These are phyloP conservation scores for Apiotrichum porosum DNA, from an alignment of 1,284 basidiomycete genomes.

Conservation along the genomic window DNA sequence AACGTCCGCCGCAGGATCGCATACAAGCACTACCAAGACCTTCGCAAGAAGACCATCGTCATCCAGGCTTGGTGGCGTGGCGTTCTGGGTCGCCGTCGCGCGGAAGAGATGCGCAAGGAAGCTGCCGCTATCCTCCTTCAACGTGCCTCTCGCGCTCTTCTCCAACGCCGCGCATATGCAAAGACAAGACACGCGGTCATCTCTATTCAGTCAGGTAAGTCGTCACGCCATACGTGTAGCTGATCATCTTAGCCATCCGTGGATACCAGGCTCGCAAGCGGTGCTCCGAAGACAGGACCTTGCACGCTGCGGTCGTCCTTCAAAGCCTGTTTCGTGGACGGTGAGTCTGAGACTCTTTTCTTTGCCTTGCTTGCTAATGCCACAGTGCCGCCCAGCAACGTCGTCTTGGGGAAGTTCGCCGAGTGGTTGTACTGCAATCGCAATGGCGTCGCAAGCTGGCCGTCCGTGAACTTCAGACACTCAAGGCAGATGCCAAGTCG, in stretches of 20 bases:
- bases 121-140: constrained; percentile 76
- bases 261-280: constrained; percentile 68
- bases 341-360: constrained; percentile 54
- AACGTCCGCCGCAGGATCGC: constrained; percentile 85
- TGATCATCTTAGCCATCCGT: constrained; percentile 62
- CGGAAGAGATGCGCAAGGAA: constrained; percentile 66
- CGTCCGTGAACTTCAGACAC: constrained; percentile 72
- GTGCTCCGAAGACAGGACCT: constrained; percentile 60
- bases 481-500: constrained; percentile 88
- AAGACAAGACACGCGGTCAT: constrained; percentile 63
- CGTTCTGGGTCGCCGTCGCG: constrained; percentile 67
- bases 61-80: constrained; percentile 95
- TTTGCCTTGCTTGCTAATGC: not conserved
- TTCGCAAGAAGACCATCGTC: constrained; percentile 70
- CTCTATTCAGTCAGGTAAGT: constrained; percentile 79
- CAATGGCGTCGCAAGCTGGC: constrained; percentile 86
- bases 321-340: constrained; percentile 84
- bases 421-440: constrained; percentile 83
- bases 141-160: constrained; percentile 62
- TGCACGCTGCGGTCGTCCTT: constrained; percentile 65
- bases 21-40: constrained; percentile 69
- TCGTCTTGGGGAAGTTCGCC: constrained; percentile 63
- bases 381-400: constrained; percentile 61
- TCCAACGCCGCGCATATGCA: constrained; percentile 69
- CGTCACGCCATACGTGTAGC: not conserved